Conservation (phyloP, 805 yeast genomes). For the Yueomyces sp. region DNA sequence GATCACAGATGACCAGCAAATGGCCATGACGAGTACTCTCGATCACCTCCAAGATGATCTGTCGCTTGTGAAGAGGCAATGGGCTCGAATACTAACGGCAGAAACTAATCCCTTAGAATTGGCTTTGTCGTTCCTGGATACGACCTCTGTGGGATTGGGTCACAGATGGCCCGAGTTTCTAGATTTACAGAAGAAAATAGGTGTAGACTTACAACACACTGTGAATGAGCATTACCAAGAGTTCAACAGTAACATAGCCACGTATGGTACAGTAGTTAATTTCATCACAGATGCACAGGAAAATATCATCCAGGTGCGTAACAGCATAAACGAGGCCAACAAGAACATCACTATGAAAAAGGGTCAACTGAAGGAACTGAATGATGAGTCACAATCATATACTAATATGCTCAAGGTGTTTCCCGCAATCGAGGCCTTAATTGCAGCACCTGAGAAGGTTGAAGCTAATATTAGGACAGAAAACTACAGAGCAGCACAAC, state of each 20-base stretch:
- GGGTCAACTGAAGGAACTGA: conserved; percentile 48
- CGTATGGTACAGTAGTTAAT: conserved; percentile 59
- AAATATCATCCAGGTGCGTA: conserved; percentile 28
- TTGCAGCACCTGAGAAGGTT: conserved; percentile 43
- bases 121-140: conserved; percentile 73
- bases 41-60: conserved; percentile 19
- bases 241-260: conserved; percentile 75
- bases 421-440: conserved; percentile 49
- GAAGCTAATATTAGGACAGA: conserved; percentile 61
- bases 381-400: conserved; percentile 46
- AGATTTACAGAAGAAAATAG: conserved; percentile 42
- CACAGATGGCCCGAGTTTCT: conserved; percentile 56
- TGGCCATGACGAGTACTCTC: conserved; percentile 24
- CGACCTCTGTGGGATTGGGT: conserved; percentile 84
- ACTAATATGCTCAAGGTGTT: conserved; percentile 59
- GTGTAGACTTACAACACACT: conserved; percentile 45
- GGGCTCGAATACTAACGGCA: conserved; percentile 36
- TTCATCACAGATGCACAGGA: conserved; percentile 54
- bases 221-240: conserved; percentile 76
- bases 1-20: conserved; percentile 16
- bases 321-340: conserved; percentile 22
- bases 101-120: conserved; percentile 73
- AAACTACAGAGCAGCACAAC: conserved; percentile 53
- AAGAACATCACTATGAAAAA: conserved; percentile 39
- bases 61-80: conserved; percentile 27